Base-by-base conservation (phyloP, 495 filamentous ascomycete genomes). In the Darksidea phi region DNA sequence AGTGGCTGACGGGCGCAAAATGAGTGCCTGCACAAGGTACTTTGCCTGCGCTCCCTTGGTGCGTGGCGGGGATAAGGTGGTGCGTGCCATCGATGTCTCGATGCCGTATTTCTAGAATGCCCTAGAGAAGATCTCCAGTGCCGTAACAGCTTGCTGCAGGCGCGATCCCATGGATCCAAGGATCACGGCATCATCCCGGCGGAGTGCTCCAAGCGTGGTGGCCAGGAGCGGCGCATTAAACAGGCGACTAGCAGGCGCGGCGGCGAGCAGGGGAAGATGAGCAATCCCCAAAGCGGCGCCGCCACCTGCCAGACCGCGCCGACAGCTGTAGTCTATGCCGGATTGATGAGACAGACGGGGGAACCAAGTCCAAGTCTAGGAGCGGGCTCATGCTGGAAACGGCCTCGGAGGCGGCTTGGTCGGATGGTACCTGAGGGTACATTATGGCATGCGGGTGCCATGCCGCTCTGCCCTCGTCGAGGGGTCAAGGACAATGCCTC, bases 81-180 rank as follows among this genome's bases (percentile, higher is more conserved):
- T 36, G 49, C 54, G 24, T 54, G 60, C 64, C 51, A 64, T 36
- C 36, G 55, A 32, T 32, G 28, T 10, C 28, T 32, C 28, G 28
- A 32, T 43, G 67, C 56, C 64, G 54, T 62, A 64, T 67, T 70
- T 70, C 67, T 67, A 70, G 67, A 70, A 70, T 42, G 41, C 55
- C 54, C 28, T 25, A 37, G 45, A 62, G 64, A 70, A 70, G 67
- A 70, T 67, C 65, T 65, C 59, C 64, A 61, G 48, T 28, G 49
- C 67, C 60, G 67, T 67, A 64, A 55, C 54, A 67, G 55, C 13
- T n/a, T 13, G 25, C 49, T 68, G 62, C 66, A 68, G 54, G 61
- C 57, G 25, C 58, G 62, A 69, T 69, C 62, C 66, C 43, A n/a
- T n/a, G 43, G 64, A 47, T 26, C 55, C 48, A 60, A 32, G 28